Evolutionary conservation across 208 protist genomes (phyloP).

Genomic region (Leptomonas pyrrhocoris): DNA sequence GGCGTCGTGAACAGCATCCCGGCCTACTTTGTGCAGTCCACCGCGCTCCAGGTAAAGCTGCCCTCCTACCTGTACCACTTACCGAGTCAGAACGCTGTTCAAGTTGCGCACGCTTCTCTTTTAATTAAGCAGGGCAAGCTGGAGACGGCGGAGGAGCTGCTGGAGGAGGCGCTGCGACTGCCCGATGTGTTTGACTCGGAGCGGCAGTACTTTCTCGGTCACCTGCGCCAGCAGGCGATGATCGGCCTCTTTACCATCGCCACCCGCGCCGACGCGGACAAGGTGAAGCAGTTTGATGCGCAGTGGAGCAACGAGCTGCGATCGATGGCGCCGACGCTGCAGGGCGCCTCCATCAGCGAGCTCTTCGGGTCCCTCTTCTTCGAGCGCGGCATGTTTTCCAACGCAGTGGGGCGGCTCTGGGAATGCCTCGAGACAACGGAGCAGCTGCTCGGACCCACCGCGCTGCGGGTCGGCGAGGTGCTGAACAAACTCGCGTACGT

Average conservation of each 20-base stretch:
- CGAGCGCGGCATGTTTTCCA: conserved; percentile 37
- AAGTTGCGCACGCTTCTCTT: conserved; percentile 27
- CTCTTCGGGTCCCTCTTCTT: conserved; percentile 51
- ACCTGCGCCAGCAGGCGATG: conserved; percentile 41
- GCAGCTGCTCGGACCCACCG: conserved; percentile 41
- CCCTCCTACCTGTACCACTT: conserved; percentile 32
- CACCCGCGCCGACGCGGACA: conserved; percentile 20
- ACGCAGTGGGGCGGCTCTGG: conserved; percentile 44
- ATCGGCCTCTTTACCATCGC: conserved; percentile 46
- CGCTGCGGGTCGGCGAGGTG: conserved; percentile 40
- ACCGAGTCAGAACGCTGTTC: conserved; percentile 18
- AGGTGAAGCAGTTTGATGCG: conserved; percentile 35
- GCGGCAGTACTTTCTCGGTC: conserved; percentile 24
- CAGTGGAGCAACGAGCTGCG: conserved; percentile 41
- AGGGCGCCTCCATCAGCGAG: conserved; percentile 41
- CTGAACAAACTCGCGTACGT: conserved; percentile 61
- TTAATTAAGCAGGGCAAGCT: conserved; percentile 24
- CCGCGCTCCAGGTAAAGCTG: conserved; percentile 5
- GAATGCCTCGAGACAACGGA: conserved; percentile 50
- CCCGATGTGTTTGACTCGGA: conserved; percentile 30
- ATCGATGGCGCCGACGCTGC: conserved; percentile 33
- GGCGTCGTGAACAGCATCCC: conserved; percentile 34
- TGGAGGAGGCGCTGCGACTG: conserved; percentile 33
- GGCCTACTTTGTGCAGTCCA: conserved; percentile 24
- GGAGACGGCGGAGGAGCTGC: conserved; percentile 29